Evolutionary conservation across 768 basidiomycete genomes (phyloP).

Genomic region (Jaapia argillacea): DNA sequence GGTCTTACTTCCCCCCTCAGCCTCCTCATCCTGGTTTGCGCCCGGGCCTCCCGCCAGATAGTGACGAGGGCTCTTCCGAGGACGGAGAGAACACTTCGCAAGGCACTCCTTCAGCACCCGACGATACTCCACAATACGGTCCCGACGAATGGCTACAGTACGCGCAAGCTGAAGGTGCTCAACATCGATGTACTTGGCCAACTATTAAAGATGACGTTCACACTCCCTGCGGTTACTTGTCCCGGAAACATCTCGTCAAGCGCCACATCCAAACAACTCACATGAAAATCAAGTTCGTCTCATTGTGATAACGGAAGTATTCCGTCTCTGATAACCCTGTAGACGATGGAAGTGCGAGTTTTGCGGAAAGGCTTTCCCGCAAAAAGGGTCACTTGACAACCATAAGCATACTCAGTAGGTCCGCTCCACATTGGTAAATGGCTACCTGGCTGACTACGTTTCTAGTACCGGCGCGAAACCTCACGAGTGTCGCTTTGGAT

Average conservation of each 20-base stretch:
- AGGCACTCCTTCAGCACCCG: slow-evolving; percentile 8
- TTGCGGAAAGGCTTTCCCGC: slow-evolving; percentile 43
- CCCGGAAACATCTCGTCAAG: slow-evolving; percentile 59
- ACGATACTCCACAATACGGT: slow-evolving; percentile 18
- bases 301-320: slow-evolving; percentile 10
- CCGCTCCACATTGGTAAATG: too few relatives aligned
- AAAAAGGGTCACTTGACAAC: slow-evolving; percentile 49
- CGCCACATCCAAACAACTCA: slow-evolving; percentile 59
- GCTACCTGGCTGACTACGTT: slow-evolving; percentile 1
- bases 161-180: slow-evolving; percentile 17
- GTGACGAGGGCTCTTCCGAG: background rate
- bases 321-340: slow-evolving; percentile 6
- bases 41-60: background rate
- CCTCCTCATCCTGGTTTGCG: background rate
- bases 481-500: slow-evolving; percentile 40
- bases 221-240: slow-evolving; percentile 29
- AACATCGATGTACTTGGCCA: slow-evolving; percentile 32
- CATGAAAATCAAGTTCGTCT: slow-evolving; percentile 45
- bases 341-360: slow-evolving; percentile 43
- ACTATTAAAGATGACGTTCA: slow-evolving; percentile 21
- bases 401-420: slow-evolving; percentile 46
- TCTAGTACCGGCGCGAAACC: slow-evolving; percentile 47
- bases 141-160: slow-evolving; percentile 23
- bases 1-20: background rate
- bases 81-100: background rate